Percentiles rank a stretch among this genome's conserved stretches.
Conservation (phyloP, 129 eudicot genomes). For the Pulicaria dysenterica region DNA sequence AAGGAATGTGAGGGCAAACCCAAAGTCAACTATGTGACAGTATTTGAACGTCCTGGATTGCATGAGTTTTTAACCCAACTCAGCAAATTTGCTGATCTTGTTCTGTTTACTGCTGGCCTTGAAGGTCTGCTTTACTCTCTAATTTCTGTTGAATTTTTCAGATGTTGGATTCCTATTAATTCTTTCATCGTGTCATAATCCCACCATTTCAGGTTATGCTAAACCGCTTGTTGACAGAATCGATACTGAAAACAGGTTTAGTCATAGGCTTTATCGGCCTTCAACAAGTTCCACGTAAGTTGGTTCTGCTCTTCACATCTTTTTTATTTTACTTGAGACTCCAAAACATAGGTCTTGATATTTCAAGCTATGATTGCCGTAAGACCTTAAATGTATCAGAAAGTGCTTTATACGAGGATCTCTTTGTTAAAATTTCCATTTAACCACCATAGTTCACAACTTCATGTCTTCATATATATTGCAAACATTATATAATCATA, state of each 20-base stretch:
- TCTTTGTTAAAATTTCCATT: no score
- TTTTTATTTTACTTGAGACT: neutral
- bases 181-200: slow-evolving; percentile 12
- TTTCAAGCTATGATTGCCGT: no score
- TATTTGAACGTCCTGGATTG: slow-evolving; percentile 97
- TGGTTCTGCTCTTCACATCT: slow-evolving; percentile 16
- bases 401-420: no score
- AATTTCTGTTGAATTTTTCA: neutral
- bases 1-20: slow-evolving; percentile 96
- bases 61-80: slow-evolving; percentile 80
- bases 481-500: neutral
- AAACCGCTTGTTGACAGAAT: slow-evolving; percentile 97
- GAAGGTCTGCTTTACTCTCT: slow-evolving; percentile 57
- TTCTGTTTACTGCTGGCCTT: slow-evolving; percentile 96
- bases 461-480: neutral
- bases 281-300: slow-evolving; percentile 95
- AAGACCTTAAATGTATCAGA: no score
- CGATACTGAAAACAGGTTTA: slow-evolving; percentile 65
- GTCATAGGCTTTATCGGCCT: slow-evolving; percentile 88
- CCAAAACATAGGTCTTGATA: no score
- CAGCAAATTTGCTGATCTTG: slow-evolving; percentile 84
- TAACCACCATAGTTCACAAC: neutral
- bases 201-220: slow-evolving; percentile 74
- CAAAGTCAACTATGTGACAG: slow-evolving; percentile 92
- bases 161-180: slow-evolving; percentile 7